Evolutionary conservation across 495 filamentous ascomycete species (phyloP).

Genomic region (Penicillium bovifimosum): DNA sequence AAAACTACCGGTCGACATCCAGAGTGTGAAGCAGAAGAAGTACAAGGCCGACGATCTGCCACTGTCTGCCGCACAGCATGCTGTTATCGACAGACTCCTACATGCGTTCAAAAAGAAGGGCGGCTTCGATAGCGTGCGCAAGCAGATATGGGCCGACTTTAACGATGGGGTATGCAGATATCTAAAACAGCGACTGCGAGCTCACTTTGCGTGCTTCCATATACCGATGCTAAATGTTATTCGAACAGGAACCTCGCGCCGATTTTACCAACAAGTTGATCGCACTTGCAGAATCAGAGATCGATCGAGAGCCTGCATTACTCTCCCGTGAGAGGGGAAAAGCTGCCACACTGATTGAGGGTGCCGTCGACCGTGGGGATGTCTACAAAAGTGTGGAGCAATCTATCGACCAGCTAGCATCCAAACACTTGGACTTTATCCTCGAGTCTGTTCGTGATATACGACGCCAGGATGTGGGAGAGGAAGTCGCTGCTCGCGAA

Average conservation of each 20-base stretch:
- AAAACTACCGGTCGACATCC: conserved; percentile 30
- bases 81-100: conserved; percentile 69
- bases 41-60: conserved; percentile 84
- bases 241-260: conserved; percentile 57
- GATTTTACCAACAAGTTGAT: conserved; percentile 62
- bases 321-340: conserved; percentile 74
- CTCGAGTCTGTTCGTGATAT: conserved; percentile 63
- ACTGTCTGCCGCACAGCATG: conserved; percentile 62
- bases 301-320: conserved; percentile 71
- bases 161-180: conserved; percentile 59
- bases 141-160: conserved; percentile 75
- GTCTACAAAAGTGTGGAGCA: conserved; percentile 71
- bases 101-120: conserved; percentile 89
- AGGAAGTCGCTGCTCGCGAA: conserved; percentile 64
- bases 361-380: conserved; percentile 74
- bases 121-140: conserved; percentile 77
- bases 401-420: conserved; percentile 62
- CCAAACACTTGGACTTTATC: conserved; percentile 56
- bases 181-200: not conserved
- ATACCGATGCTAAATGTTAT: conserved; percentile 14
- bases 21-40: conserved; percentile 51
- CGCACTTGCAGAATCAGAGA: conserved; percentile 69
- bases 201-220: not conserved
- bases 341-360: conserved; percentile 78
- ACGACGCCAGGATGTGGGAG: conserved; percentile 67